phyloP scores from a whole-genome alignment of 108 stramenopile species.

The Fragilariopsis cylindrus region DNA sequence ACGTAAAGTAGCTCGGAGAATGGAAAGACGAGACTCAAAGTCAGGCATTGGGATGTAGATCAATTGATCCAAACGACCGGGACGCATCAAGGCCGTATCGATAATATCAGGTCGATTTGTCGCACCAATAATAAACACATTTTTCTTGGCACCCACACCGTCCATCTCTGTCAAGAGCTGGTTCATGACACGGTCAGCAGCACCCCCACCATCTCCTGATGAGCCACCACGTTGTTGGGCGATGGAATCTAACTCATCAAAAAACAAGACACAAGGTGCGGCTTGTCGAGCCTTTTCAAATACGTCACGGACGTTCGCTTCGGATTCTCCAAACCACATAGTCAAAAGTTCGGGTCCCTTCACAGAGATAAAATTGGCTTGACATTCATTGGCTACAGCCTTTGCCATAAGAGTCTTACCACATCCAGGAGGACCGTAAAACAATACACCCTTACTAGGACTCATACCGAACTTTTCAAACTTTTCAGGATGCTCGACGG shows the following conservation, averaged over 20 bases:
- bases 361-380: slow-evolving; percentile 97
- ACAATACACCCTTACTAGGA: slow-evolving; percentile 97
- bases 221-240: slow-evolving; percentile 96
- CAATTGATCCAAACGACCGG: slow-evolving; percentile 99
- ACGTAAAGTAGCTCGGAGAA: slow-evolving; percentile 96
- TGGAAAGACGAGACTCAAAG: slow-evolving; percentile 93
- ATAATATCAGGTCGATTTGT: slow-evolving; percentile 99
- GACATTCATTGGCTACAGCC: slow-evolving; percentile 99
- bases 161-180: slow-evolving; percentile 99
- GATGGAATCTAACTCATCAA: slow-evolving; percentile 99
- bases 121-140: slow-evolving; percentile 99
- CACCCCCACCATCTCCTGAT: slow-evolving; percentile 97
- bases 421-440: slow-evolving; percentile 99
- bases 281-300: slow-evolving; percentile 99
- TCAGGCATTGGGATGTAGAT: slow-evolving; percentile 99
- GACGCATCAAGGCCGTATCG: slow-evolving; percentile 99
- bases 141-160: slow-evolving; percentile 99
- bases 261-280: slow-evolving; percentile 99
- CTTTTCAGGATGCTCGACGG: slow-evolving; percentile 99
- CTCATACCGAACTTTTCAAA: slow-evolving; percentile 99
- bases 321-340: slow-evolving; percentile 99
- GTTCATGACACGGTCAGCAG: slow-evolving; percentile 99
- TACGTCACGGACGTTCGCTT: slow-evolving; percentile 99
- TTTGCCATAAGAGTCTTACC: slow-evolving; percentile 99
- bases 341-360: slow-evolving; percentile 99